Base-by-base conservation (phyloP, 768 basidiomycete genomes). In the Crassisporium funariophilum region DNA sequence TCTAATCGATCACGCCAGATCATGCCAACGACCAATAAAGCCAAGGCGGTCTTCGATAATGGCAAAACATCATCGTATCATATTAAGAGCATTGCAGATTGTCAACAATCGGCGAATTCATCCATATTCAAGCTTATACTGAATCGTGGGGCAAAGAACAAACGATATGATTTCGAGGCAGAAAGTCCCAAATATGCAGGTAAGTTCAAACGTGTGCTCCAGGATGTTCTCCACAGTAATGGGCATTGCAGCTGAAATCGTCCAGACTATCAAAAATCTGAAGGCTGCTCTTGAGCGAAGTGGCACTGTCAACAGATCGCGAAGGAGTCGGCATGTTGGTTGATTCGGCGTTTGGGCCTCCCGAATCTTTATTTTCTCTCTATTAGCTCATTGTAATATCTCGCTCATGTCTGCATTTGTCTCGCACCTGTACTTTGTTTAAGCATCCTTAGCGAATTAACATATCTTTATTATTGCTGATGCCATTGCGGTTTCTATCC, bases 161-260 rank as follows among this genome's bases (percentile, higher is more conserved):
- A 98, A 75, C 76, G 93, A 29, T 98, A 98, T 62, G 95, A 98
- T 58, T 98, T 97, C 62, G 97, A 99, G 69, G 95, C 94, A 0
- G 95, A 95, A 66, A 92, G 72, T 54, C 76, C 88, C 1, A 86
- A 84, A 64, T 61, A 83, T 46, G 92, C 95, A 37, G 78, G 90
- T 89, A 60, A 57, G 88, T 67, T 46, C 34, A 16, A 22, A 20
- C 16, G 16, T 12, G 36, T 35, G 41, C 21, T 16, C 9, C n/a
- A n/a, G n/a, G n/a, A 13, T 17, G 38, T 11, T 46, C 9, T 31
- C 16, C 27, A 35, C 31, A 13, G 12, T 15, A 17, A 44, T 17
- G 50, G 46, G 34, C 43, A 45, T 43, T 38, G 16, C 38, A 88
- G 85, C 74, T 51, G 89, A 92, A 61, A 90, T 92, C 49, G 89